phyloP scores from a whole-genome alignment of 257 asterid species.

The Solanum gandarillasii region DNA sequence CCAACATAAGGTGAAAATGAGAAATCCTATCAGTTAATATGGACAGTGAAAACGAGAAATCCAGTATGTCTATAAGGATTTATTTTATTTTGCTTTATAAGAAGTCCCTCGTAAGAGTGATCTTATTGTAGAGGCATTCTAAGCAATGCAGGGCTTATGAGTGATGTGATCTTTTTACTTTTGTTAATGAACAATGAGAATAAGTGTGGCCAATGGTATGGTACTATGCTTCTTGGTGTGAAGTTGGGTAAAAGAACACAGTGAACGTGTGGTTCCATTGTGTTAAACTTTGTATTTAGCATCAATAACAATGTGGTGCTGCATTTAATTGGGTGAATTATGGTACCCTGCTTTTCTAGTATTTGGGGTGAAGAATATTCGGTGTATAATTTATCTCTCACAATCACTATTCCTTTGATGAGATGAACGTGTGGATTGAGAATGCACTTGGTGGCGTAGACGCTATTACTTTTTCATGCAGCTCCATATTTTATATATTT shows the following conservation, averaged over 20 bases:
- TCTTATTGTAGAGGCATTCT: background rate
- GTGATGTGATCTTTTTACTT: background rate
- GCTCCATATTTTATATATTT: background rate
- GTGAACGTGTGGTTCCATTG: background rate
- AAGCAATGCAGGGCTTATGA: background rate
- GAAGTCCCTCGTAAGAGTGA: background rate
- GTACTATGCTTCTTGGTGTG: background rate
- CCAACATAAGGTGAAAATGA: background rate
- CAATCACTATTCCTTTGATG: background rate
- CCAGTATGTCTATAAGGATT: background rate
- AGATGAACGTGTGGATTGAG: background rate
- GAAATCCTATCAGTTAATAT: background rate
- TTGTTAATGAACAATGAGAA: background rate
- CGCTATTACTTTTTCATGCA: background rate
- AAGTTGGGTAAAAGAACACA: background rate
- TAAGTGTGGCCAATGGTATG: background rate
- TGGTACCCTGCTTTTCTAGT: background rate
- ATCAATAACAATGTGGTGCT: background rate
- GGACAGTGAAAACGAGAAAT: background rate
- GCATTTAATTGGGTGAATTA: background rate
- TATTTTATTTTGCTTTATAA: background rate
- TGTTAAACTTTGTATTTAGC: background rate
- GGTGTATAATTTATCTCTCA: background rate
- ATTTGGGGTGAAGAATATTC: background rate
- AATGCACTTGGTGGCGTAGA: background rate